Base-by-base conservation (phyloP, 2,329 filamentous ascomycete species). In the Penicillium sp. region DNA sequence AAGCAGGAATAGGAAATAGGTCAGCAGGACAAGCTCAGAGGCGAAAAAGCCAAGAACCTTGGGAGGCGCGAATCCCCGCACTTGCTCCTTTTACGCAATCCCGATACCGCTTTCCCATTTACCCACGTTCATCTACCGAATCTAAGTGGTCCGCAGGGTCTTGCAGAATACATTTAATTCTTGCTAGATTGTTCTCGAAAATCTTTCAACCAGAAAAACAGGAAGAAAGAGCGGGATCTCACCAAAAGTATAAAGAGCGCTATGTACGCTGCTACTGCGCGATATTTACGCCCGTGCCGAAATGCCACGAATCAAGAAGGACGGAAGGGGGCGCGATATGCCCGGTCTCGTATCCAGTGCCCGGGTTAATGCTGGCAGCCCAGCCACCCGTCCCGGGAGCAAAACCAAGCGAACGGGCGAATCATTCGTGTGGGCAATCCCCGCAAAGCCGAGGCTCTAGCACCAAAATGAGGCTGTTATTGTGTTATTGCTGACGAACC, bases 401-500 rank as follows among this genome's bases (percentile, higher is more conserved):
- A 51, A 14, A 26, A 54, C 12, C 9, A n/a, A n/a, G 22, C 18
- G 22, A n/a, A 9, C 7, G 14, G 31, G 14, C 22, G 22, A 27
- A 37, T 40, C 18, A 43, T 49, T 22, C 20, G 7, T 1, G 7
- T 26, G 8, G 18, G 11, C n/a, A 59, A 54, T 57, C 48, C 23
- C 41, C 46, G 42, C 31, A 22, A 33, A n/a, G 42, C 44, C 41
- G 55, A 52, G 49, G 51, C 33, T 44, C 11, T 26, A 42, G 27
- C 27, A 22, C 37, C 47, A 45, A 25, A 41, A 62, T 60, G 61
- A 62, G 61, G 59, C 59, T 63, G 33, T 14, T 40, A 22, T 48
- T 56, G 59, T 63, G 33, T 14, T 40, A 22, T 48, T 56, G 59
- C 61, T 62, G 58, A 64, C 60, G 29, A 61, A 49, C 20, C 33